Percentiles rank a stretch among this genome's conserved stretches.
These are phyloP conservation scores for Lactarius pseudohatsudake DNA, from an alignment of 768 basidiomycete genomes.

Conservation along the genomic window DNA sequence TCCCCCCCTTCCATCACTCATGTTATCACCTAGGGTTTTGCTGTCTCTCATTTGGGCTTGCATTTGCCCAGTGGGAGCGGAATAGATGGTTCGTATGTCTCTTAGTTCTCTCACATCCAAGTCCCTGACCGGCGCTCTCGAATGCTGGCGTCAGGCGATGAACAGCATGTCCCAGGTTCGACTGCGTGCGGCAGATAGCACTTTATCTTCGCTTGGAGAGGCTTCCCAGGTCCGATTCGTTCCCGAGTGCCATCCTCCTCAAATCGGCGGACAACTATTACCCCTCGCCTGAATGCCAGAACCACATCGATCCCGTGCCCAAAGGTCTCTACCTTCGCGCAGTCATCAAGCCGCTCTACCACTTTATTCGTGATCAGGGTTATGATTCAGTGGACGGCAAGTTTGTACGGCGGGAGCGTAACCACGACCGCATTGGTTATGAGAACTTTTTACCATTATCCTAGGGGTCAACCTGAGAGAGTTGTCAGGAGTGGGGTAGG, in stretches of 20 bases:
- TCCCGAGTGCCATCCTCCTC: slow-evolving; percentile 98
- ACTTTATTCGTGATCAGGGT: slow-evolving; percentile 95
- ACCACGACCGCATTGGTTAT: slow-evolving; percentile 35
- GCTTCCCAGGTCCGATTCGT: slow-evolving; percentile 96
- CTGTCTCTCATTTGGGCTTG: too few species aligned
- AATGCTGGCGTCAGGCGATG: slow-evolving; percentile 97
- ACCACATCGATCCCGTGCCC: slow-evolving; percentile 84
- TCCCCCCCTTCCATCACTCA: too few species aligned
- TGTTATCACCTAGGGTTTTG: too few species aligned
- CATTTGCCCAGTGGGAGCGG: too few species aligned
- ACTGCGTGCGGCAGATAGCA: slow-evolving; percentile 93
- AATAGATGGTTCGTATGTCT: too few species aligned
- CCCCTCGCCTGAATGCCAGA: slow-evolving; percentile 78
- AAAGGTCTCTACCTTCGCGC: too few species aligned
- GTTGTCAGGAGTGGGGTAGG: too few species aligned
- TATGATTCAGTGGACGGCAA: slow-evolving; percentile 96
- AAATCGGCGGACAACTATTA: slow-evolving; percentile 99
- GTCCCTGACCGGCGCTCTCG: slow-evolving; percentile 64
- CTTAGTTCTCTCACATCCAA: too few species aligned
- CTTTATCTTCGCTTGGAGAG: slow-evolving; percentile 94
- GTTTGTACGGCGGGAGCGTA: slow-evolving; percentile 86
- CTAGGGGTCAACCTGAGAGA: too few species aligned
- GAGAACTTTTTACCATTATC: too few species aligned
- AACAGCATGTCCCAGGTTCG: slow-evolving; percentile 97
- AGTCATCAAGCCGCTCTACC: slow-evolving; percentile 76